Evolutionary conservation across 495 filamentous ascomycete species (phyloP).

Genomic region (Neurospora sp.): DNA sequence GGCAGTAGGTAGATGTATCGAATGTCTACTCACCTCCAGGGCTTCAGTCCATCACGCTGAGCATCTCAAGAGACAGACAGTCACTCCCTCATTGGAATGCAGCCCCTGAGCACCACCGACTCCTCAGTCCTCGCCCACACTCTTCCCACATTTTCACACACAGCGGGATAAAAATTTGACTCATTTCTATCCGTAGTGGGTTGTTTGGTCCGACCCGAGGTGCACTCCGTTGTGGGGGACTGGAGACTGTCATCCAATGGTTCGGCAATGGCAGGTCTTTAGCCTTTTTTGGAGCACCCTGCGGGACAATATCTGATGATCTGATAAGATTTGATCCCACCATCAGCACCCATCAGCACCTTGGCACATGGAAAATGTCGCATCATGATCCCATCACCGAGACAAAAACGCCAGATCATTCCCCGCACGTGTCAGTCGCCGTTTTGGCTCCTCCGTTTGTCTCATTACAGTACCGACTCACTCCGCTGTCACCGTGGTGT

Average conservation of each 20-base stretch:
- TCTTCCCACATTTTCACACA: background rate
- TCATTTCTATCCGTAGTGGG: background rate
- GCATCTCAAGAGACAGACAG: no score
- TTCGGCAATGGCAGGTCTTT: constrained; percentile 2
- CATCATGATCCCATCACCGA: background rate
- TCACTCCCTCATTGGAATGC: no score
- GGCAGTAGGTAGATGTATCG: no score
- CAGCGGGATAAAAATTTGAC: background rate
- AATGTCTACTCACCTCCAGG: no score
- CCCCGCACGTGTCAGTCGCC: background rate
- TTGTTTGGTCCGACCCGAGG: background rate
- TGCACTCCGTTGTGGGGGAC: constrained; percentile 7
- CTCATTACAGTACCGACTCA: background rate
- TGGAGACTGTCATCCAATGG: background rate
- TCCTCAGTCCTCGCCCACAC: background rate
- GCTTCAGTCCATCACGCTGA: no score
- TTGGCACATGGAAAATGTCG: constrained; percentile 18
- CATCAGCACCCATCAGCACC: background rate
- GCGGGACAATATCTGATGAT: constrained; percentile 33
- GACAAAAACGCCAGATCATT: background rate
- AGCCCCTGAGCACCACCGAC: background rate
- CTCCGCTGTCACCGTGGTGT: background rate
- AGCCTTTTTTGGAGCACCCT: background rate
- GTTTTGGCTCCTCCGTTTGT: background rate
- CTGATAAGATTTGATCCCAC: constrained; percentile 34